These are phyloP conservation scores for Austroboletus festivus DNA, from an alignment of 768 basidiomycete genomes.

Conservation along the genomic window DNA sequence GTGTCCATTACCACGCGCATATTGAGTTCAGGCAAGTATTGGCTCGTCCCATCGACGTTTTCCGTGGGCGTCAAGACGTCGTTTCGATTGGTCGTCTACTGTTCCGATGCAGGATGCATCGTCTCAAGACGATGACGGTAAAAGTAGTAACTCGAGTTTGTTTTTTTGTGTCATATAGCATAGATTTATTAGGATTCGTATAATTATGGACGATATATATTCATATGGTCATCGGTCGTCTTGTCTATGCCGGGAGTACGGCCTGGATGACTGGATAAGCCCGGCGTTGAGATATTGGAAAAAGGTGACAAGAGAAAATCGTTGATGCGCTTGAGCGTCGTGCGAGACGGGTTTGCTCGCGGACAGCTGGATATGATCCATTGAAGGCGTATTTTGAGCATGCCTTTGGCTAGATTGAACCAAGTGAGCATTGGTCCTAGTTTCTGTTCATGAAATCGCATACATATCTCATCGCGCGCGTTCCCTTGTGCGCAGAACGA, in stretches of 20 bases:
- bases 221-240: too few species aligned
- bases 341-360: conserved; percentile 77
- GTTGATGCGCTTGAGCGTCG: conserved; percentile 77
- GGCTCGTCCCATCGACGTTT: conserved; percentile 72
- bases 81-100: conserved; percentile 64
- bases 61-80: conserved; percentile 50
- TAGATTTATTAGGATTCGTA: not conserved
- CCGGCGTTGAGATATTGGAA: not conserved
- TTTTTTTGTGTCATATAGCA: not conserved
- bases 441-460: not conserved
- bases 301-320: conserved; percentile 58
- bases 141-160: too few species aligned
- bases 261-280: not conserved
- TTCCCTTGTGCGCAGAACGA: conserved; percentile 13
- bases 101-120: conserved; percentile 35
- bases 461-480: conserved; percentile 16
- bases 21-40: conserved; percentile 61
- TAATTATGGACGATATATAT: too few species aligned
- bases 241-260: too few species aligned
- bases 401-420: conserved; percentile 45
- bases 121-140: conserved; percentile 8
- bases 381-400: conserved; percentile 72
- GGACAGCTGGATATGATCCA: conserved; percentile 81
- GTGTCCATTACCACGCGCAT: conserved; percentile 55
- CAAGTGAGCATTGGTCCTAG: not conserved